Conservation (phyloP, 1,139 yeast species). For the Diutina scorzettiae region DNA sequence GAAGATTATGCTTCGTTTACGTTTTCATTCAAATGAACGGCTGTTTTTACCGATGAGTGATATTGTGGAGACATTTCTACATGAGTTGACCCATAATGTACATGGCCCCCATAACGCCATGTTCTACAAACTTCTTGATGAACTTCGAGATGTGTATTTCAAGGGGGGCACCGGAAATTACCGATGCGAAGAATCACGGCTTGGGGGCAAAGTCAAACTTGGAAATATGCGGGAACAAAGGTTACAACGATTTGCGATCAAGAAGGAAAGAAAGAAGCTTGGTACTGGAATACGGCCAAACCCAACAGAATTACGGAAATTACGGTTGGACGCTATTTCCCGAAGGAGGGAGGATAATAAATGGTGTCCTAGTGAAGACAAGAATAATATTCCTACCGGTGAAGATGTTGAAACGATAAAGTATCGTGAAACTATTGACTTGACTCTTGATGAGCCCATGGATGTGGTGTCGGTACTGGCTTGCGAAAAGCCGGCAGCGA, state of each 20-base stretch:
- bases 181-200: slow-evolving; percentile 45
- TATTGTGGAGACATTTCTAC: slow-evolving; percentile 73
- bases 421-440: slow-evolving; percentile 9
- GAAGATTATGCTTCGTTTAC: slow-evolving; percentile 59
- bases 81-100: slow-evolving; percentile 75
- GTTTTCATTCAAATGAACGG: slow-evolving; percentile 44
- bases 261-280: slow-evolving; percentile 26
- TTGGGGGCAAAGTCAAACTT: slow-evolving; percentile 10
- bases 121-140: slow-evolving; percentile 59
- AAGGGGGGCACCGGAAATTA: slow-evolving; percentile 24
- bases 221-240: slow-evolving; percentile 25
- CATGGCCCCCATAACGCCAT: slow-evolving; percentile 69
- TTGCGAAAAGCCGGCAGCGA: slow-evolving; percentile 6
- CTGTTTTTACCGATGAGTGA: slow-evolving; percentile 57
- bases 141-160: slow-evolving; percentile 43
- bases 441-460: slow-evolving; percentile 7
- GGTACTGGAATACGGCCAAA: slow-evolving; percentile 13
- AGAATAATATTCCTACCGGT: slow-evolving; percentile 11
- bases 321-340: slow-evolving; percentile 59
- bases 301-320: slow-evolving; percentile 24
- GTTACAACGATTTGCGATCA: slow-evolving; percentile 19
- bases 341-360: slow-evolving; percentile 45
- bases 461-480: slow-evolving; percentile 9
- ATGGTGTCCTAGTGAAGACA: slow-evolving; percentile 31
- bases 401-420: slow-evolving; percentile 9